Evolutionary conservation across 2,329 filamentous ascomycete genomes (phyloP).

Genomic region (Massarina eburnea): DNA sequence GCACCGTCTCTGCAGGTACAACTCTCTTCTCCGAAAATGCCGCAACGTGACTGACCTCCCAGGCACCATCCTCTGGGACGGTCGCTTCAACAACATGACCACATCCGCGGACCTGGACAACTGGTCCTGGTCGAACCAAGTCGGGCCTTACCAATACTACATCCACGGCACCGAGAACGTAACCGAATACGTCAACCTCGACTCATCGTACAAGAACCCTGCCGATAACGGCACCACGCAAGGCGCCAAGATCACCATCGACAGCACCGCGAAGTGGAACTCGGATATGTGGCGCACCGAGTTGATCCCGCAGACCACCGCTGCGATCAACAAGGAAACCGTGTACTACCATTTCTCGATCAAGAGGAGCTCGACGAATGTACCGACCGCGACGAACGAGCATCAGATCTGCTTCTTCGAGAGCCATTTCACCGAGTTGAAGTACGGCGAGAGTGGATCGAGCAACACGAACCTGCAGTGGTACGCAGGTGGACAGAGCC

Average conservation of each 20-base stretch:
- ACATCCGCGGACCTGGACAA: slow-evolving; percentile 58
- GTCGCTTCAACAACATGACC: slow-evolving; percentile 63
- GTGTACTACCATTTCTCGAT: slow-evolving; percentile 75
- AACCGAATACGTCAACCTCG: slow-evolving; percentile 64
- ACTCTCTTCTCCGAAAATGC: background rate
- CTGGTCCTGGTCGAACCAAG: slow-evolving; percentile 68
- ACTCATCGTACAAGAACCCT: slow-evolving; percentile 64
- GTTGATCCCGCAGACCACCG: slow-evolving; percentile 70
- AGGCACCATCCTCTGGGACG: slow-evolving; percentile 64
- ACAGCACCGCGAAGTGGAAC: slow-evolving; percentile 68
- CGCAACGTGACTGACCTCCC: slow-evolving; percentile 6
- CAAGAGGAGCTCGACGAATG: slow-evolving; percentile 59
- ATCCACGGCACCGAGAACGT: slow-evolving; percentile 65
- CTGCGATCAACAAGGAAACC: slow-evolving; percentile 65
- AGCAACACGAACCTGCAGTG: slow-evolving; percentile 62
- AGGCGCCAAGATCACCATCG: slow-evolving; percentile 70
- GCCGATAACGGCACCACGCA: slow-evolving; percentile 62
- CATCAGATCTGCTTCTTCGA: slow-evolving; percentile 69
- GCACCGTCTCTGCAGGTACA: slow-evolving; percentile 35
- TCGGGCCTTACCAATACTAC: slow-evolving; percentile 74
- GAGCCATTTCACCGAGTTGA: slow-evolving; percentile 74
- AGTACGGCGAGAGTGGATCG: slow-evolving; percentile 59
- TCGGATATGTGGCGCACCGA: slow-evolving; percentile 75
- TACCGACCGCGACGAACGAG: slow-evolving; percentile 64
- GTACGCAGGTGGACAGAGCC: slow-evolving; percentile 61